phyloP scores from a whole-genome alignment of 768 basidiomycete species.

The Holtermannia corniformis region DNA sequence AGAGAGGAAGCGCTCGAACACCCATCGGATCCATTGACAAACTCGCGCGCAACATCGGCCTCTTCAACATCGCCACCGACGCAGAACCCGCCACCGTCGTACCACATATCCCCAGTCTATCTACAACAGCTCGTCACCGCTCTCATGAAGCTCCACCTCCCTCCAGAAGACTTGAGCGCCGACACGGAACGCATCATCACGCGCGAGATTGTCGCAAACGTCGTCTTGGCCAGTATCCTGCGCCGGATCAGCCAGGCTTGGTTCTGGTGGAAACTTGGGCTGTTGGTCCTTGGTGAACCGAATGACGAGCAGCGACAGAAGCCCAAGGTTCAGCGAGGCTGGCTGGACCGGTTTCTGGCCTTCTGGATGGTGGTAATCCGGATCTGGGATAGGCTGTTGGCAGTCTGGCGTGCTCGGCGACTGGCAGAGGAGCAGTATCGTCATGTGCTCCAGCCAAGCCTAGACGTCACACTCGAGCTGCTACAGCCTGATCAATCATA shows the following conservation, averaged over 20 bases:
- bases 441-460: no score
- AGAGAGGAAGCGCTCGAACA: background rate
- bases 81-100: background rate
- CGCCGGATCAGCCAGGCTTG: constrained; percentile 73
- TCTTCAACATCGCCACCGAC: background rate
- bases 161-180: constrained; percentile 66
- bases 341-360: no score
- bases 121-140: constrained; percentile 51
- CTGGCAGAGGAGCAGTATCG: no score
- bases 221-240: constrained; percentile 51
- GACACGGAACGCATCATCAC: constrained; percentile 71
- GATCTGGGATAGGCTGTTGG: no score
- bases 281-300: constrained; percentile 54
- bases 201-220: constrained; percentile 71
- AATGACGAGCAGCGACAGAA: background rate
- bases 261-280: constrained; percentile 67
- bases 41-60: background rate
- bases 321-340: no score
- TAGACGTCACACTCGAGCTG: no score
- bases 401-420: no score
- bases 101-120: constrained; percentile 23
- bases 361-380: no score
- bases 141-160: constrained; percentile 62
- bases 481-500: no score
- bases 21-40: background rate